These are phyloP conservation scores for Micractinium conductrix DNA, from an alignment of 139 green algal species.

Conservation along the genomic window DNA sequence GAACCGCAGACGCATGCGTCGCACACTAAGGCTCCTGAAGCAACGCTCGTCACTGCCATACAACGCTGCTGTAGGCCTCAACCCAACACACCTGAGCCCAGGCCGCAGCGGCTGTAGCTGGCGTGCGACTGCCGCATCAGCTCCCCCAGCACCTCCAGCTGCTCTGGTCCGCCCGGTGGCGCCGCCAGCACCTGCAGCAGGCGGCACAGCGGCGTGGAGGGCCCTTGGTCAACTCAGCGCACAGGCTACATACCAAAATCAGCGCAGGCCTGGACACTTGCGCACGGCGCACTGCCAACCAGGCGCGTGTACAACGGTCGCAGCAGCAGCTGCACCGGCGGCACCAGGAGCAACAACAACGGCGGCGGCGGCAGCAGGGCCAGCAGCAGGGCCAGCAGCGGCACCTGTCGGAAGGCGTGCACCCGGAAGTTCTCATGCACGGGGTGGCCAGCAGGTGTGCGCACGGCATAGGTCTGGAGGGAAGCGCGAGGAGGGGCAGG, in stretches of 20 bases:
- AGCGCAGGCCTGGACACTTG: no score
- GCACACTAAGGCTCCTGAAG: no score
- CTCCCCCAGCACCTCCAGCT: conserved; percentile 80
- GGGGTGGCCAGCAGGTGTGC: conserved; percentile 73
- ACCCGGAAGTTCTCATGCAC: conserved; percentile 88
- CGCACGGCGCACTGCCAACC: no score
- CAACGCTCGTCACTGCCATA: no score
- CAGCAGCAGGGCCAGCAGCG: no score
- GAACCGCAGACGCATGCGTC: no score
- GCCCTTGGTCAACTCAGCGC: no score
- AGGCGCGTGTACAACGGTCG: not conserved
- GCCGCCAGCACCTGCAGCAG: conserved; percentile 23
- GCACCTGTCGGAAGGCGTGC: conserved; percentile 64
- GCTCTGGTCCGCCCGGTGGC: not conserved
- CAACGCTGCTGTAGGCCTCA: no score
- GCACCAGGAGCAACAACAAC: not conserved
- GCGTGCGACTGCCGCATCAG: conserved; percentile 90
- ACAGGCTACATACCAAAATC: no score
- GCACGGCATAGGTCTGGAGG: conserved; percentile 65
- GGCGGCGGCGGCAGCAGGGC: conserved; percentile 13
- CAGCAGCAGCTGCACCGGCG: not conserved
- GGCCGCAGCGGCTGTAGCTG: conserved; percentile 72
- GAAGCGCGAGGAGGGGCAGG: not conserved
- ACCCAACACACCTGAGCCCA: conserved; percentile 60
- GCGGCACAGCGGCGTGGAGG: not conserved